Evolutionary conservation across 2,329 filamentous ascomycete genomes (phyloP).

Genomic region (Sporothrix humicola): DNA sequence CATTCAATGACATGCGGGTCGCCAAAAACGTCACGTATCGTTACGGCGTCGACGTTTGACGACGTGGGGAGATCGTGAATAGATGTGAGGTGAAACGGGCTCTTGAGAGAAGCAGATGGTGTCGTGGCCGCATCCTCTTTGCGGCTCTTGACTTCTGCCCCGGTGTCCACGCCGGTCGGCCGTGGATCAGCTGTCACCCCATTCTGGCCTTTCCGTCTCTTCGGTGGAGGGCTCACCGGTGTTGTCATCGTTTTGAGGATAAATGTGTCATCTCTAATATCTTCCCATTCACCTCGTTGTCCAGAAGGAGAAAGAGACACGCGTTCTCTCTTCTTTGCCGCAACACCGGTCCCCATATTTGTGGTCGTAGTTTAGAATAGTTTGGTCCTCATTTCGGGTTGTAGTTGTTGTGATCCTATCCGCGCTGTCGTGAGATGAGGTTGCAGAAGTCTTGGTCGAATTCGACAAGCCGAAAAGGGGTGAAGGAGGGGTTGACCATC

Average conservation of each 20-base stretch:
- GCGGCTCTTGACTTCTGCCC: not conserved
- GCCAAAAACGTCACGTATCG: conserved; percentile 70
- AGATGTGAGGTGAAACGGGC: conserved; percentile 71
- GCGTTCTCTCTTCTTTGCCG: not conserved
- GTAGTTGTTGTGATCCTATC: not conserved
- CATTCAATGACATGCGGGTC: conserved; percentile 74
- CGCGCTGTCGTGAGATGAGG: not conserved
- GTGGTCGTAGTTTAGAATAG: not conserved
- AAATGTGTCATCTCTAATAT: conserved; percentile 30
- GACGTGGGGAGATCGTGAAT: conserved; percentile 66
- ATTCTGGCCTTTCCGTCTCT: conserved; percentile 40
- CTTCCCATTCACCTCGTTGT: not conserved
- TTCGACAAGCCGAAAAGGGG: not conserved
- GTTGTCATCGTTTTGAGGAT: conserved; percentile 25
- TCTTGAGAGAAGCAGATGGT: not conserved
- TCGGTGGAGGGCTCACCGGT: conserved; percentile 56
- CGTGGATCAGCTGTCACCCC: not conserved
- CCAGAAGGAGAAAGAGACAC: not conserved
- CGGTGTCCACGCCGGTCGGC: not conserved
- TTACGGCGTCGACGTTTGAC: conserved; percentile 69
- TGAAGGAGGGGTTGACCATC: not conserved
- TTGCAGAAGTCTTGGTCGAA: not conserved
- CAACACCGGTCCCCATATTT: not conserved
- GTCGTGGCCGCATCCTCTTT: not conserved
- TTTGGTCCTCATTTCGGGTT: not conserved